A percentile compares a stretch with the other conserved stretches of the same genome.
phyloP scores from a whole-genome alignment of 495 filamentous ascomycete genomes.

The Neurospora pannonica region DNA sequence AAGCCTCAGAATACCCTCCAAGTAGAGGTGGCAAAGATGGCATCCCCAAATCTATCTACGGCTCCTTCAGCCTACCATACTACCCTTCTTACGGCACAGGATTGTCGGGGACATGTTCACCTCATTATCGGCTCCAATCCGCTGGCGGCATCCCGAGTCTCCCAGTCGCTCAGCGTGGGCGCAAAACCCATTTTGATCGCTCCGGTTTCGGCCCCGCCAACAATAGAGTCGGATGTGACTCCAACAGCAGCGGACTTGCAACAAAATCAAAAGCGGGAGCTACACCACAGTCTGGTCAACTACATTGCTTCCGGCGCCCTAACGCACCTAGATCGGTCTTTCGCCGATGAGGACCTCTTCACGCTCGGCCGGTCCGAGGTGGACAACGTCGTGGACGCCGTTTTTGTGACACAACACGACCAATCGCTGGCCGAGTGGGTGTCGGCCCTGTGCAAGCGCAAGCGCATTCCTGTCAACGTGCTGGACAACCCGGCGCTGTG shows the following conservation, averaged over 20 bases:
- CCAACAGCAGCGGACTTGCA: slow-evolving; percentile 30
- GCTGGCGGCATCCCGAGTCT: slow-evolving; percentile 71
- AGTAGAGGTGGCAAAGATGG: neutral
- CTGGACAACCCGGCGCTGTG: slow-evolving; percentile 81
- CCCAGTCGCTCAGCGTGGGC: slow-evolving; percentile 74
- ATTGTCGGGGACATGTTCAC: slow-evolving; percentile 70
- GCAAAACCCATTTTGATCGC: slow-evolving; percentile 80
- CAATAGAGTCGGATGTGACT: neutral
- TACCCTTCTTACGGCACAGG: slow-evolving; percentile 69
- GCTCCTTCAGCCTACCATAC: slow-evolving; percentile 12
- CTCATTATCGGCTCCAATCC: slow-evolving; percentile 80
- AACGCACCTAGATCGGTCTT: slow-evolving; percentile 60
- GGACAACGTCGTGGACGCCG: slow-evolving; percentile 71
- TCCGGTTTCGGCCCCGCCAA: slow-evolving; percentile 22
- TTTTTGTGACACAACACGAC: slow-evolving; percentile 71
- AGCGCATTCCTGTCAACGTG: slow-evolving; percentile 89
- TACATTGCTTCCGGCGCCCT: slow-evolving; percentile 64
- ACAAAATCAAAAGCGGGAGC: neutral
- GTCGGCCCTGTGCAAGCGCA: slow-evolving; percentile 61
- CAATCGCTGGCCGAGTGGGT: slow-evolving; percentile 48
- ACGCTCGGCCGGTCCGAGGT: slow-evolving; percentile 72
- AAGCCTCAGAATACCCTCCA: neutral
- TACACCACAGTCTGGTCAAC: slow-evolving; percentile 66
- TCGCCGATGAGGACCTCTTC: slow-evolving; percentile 65
- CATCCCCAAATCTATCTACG: slow-evolving; percentile 1